Conservation (phyloP, 2,329 filamentous ascomycete genomes). For the Truncatella angustata region DNA sequence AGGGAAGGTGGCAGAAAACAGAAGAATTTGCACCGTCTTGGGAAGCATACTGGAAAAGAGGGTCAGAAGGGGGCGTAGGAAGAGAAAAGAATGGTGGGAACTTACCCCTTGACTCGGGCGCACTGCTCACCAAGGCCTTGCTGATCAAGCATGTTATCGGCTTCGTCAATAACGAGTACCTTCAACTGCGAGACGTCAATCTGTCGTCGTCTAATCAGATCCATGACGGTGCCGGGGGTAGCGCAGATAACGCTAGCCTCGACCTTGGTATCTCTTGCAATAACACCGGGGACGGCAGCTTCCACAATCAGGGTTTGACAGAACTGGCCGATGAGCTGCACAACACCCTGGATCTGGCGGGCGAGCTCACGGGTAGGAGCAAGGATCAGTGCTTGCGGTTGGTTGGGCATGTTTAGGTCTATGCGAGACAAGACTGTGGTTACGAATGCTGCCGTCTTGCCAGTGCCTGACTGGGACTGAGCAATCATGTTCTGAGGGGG, state of each 20-base stretch:
- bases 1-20: conserved; percentile 95
- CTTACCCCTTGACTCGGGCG: conserved; percentile 80
- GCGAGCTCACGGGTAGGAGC: conserved; percentile 94
- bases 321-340: conserved; percentile 81
- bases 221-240: conserved; percentile 89
- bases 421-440: conserved; percentile 87
- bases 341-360: conserved; percentile 86
- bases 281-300: conserved; percentile 78
- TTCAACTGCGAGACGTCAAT: conserved; percentile 72
- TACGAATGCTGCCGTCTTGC: conserved; percentile 96
- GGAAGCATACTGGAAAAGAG: conserved; percentile 62
- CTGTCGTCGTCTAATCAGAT: conserved; percentile 75
- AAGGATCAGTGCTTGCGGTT: conserved; percentile 83
- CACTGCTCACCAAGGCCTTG: conserved; percentile 96
- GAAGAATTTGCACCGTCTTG: conserved; percentile 74
- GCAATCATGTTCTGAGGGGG: conserved; percentile 95
- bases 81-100: conserved; percentile 14
- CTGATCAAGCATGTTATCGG: conserved; percentile 97
- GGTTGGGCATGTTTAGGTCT: conserved; percentile 65
- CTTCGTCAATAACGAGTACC: conserved; percentile 90
- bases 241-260: conserved; percentile 82
- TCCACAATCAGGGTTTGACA: conserved; percentile 72
- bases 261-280: conserved; percentile 67
- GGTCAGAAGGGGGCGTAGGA: conserved; percentile 28
- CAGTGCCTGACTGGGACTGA: conserved; percentile 98